Conservation (phyloP, 2,329 filamentous ascomycete species). For the Proliferodiscus dingleyae region DNA sequence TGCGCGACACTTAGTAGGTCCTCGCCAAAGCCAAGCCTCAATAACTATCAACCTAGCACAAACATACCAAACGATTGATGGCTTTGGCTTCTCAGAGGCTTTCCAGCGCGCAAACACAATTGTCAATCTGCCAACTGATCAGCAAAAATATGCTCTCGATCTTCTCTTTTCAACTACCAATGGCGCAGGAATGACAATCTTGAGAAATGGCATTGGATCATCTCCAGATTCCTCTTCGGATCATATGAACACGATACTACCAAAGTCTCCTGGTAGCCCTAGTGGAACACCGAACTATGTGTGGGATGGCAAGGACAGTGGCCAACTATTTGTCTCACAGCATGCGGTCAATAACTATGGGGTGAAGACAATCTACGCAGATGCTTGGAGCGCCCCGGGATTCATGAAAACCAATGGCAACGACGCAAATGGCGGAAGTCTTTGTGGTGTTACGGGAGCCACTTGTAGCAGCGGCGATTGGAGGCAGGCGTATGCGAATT, state of each 20-base stretch:
- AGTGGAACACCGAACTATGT: slow-evolving; percentile 37
- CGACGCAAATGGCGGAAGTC: slow-evolving; percentile 39
- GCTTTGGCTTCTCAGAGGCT: slow-evolving; percentile 45
- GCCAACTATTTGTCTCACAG: slow-evolving; percentile 49
- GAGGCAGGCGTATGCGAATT: slow-evolving; percentile 45
- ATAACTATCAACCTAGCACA: slow-evolving; percentile 23
- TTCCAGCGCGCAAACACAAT: slow-evolving; percentile 41
- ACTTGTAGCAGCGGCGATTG: slow-evolving; percentile 40
- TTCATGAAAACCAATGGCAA: slow-evolving; percentile 48
- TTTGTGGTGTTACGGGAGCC: slow-evolving; percentile 40
- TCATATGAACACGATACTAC: slow-evolving; percentile 37
- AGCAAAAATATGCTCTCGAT: slow-evolving; percentile 39
- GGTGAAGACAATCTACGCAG: slow-evolving; percentile 42
- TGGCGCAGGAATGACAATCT: slow-evolving; percentile 46
- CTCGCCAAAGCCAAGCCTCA: too few species aligned
- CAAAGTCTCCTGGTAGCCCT: slow-evolving; percentile 40
- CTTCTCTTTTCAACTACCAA: slow-evolving; percentile 40
- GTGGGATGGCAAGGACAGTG: slow-evolving; percentile 43
- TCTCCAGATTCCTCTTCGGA: slow-evolving; percentile 13
- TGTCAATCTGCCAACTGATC: slow-evolving; percentile 29
- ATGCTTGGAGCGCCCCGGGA: slow-evolving; percentile 47
- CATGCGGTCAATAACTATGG: slow-evolving; percentile 38
- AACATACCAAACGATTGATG: slow-evolving; percentile 38
- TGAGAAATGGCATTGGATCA: slow-evolving; percentile 46
- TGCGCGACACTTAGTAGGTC: too few species aligned